Evolutionary conservation across 768 basidiomycete genomes (phyloP), one percentile per base, ranked within the genome.

Genomic region (Termitomyces sp.): DNA sequence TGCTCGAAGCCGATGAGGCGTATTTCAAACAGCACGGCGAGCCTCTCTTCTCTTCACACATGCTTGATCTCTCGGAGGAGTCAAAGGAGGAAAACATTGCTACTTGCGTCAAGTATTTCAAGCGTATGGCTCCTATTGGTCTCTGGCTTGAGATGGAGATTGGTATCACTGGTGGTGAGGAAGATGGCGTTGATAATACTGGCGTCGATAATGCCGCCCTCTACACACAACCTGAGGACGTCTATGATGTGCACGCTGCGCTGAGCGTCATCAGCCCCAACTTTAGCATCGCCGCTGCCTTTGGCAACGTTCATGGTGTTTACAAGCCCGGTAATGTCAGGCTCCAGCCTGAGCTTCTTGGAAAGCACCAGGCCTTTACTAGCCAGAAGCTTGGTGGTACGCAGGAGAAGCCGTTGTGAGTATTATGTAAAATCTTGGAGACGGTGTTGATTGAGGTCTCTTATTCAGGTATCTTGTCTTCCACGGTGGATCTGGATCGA

Each of bases 101-200:
- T 43, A 92, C 79, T 53, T 98, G 97, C 72, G 93, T 79, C 58
- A 84, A 93, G 70, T 99, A 99, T 82, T 96, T 98, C 75, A 81
- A 87, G 76, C 92, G 92, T 69, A 90, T 98, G 94, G 90, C 91
- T 3, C 85, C 88, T 60, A 73, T 98, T 68, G 89, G 91, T 52
- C 76, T 92, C 60, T 99, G 93, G 93, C 92, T 99, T 72, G 97
- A 99, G 83, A 99, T 99, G 97, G 97, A 99, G 76, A 99, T 99
- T 71, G 97, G 97, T 68, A 98, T 99, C 75, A 99, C 97, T 51
- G 97, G 97, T 68, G 97, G 97, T 66, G 97, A 99, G 74, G 97
- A 99, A 73, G 97, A 98, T 69, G 96, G 97, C 70, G 97, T 99
- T 49, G 96, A 99, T 77, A 99, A 99, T 82, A 88, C 93, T 46